Evolutionary conservation across 2,329 filamentous ascomycete species (phyloP).

Genomic region (Phaeosphaeriaceae sp.): DNA sequence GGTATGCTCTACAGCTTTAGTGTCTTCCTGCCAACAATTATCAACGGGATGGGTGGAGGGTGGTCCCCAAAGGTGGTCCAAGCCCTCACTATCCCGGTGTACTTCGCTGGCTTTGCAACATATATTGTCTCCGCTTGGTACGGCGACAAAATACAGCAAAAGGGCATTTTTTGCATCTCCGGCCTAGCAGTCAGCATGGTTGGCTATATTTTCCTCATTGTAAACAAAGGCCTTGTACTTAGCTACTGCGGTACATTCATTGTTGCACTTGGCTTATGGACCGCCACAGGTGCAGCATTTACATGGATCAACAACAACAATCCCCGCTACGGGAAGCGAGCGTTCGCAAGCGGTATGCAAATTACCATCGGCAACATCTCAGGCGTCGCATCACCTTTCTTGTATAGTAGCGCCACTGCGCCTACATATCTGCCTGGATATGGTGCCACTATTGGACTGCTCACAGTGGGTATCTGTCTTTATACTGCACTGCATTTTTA

Average conservation of each 20-base stretch:
- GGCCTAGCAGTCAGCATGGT: slow-evolving; percentile 49
- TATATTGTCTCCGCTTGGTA: slow-evolving; percentile 33
- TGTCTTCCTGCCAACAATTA: slow-evolving; percentile 40
- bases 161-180: slow-evolving; percentile 34
- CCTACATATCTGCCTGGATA: slow-evolving; percentile 30
- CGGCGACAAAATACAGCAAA: slow-evolving; percentile 33
- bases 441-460: slow-evolving; percentile 29
- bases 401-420: slow-evolving; percentile 20
- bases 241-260: slow-evolving; percentile 38
- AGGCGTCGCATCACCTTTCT: slow-evolving; percentile 40
- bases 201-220: slow-evolving; percentile 55
- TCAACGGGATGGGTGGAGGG: slow-evolving; percentile 30
- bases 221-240: slow-evolving; percentile 20
- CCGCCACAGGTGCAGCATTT: slow-evolving; percentile 31
- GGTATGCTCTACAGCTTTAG: slow-evolving; percentile 36
- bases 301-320: slow-evolving; percentile 39
- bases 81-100: slow-evolving; percentile 41
- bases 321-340: slow-evolving; percentile 39
- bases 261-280: slow-evolving; percentile 37
- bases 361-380: slow-evolving; percentile 47
- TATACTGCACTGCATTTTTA: slow-evolving; percentile 27
- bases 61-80: slow-evolving; percentile 35
- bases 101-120: slow-evolving; percentile 30
- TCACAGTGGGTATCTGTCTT: slow-evolving; percentile 22
- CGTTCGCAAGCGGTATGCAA: slow-evolving; percentile 35